These are phyloP conservation scores for Boletus rubropictus DNA, from an alignment of 768 basidiomycete genomes.

Conservation along the genomic window DNA sequence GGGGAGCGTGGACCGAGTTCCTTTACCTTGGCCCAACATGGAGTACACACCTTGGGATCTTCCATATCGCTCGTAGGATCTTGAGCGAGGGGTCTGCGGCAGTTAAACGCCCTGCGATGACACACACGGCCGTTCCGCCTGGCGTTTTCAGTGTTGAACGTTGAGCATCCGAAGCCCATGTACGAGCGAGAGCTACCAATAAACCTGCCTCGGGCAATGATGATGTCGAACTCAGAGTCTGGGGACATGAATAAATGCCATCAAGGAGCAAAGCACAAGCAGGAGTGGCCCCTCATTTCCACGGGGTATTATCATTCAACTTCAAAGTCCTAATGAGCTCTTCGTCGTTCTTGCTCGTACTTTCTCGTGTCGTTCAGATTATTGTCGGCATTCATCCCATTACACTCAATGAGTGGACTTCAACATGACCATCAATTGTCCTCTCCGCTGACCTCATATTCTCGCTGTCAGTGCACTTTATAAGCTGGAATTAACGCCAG, in stretches of 20 bases:
- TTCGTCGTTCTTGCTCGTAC: constrained; percentile 18
- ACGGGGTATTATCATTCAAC: too few relatives aligned
- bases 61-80: constrained; percentile 25
- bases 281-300: too few relatives aligned
- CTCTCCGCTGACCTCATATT: constrained; percentile 75
- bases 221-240: too few relatives aligned
- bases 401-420: constrained; percentile 41
- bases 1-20: constrained; percentile 27
- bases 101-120: constrained; percentile 49
- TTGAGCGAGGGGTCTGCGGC: constrained; percentile 40
- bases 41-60: constrained; percentile 31
- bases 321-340: too few relatives aligned
- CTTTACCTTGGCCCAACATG: constrained; percentile 37
- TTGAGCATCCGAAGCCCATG: too few relatives aligned
- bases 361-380: constrained; percentile 48
- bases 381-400: constrained; percentile 45
- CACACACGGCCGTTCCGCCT: constrained; percentile 51
- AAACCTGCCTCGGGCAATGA: too few relatives aligned
- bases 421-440: constrained; percentile 71
- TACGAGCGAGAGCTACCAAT: too few relatives aligned
- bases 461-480: constrained; percentile 54
- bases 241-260: too few relatives aligned
- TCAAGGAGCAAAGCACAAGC: too few relatives aligned
- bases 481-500: background rate
- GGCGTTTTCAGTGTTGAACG: too few relatives aligned